phyloP scores from a whole-genome alignment of 2,329 filamentous ascomycete genomes.

The Dactylellina parvicollis region DNA sequence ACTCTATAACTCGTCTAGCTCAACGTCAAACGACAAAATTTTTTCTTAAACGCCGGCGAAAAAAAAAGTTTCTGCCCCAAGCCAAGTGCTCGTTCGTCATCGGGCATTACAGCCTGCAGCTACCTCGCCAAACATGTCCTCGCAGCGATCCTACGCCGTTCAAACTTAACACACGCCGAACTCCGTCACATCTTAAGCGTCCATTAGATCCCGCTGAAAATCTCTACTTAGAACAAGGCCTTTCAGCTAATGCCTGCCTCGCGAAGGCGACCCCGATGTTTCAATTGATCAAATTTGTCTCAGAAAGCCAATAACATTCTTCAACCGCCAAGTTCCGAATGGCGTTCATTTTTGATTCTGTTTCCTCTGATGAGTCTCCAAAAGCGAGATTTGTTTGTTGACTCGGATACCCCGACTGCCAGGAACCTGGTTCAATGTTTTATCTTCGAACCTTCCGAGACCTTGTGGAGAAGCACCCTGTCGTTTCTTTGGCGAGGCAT shows the following conservation, averaged over 20 bases:
- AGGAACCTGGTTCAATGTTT: conserved; percentile 27
- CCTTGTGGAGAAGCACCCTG: conserved; percentile 15
- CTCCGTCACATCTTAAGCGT: conserved; percentile 13
- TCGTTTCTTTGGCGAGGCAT: conserved; percentile 24
- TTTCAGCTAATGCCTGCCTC: conserved; percentile 33
- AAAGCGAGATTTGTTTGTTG: conserved; percentile 14
- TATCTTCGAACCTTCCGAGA: conserved; percentile 32
- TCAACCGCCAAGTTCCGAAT: conserved; percentile 50
- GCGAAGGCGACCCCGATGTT: conserved; percentile 32
- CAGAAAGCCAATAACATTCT: conserved; percentile 1
- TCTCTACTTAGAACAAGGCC: background rate
- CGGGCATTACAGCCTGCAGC: conserved; percentile 31
- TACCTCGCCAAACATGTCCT: conserved; percentile 44
- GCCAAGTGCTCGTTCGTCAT: conserved; percentile 43
- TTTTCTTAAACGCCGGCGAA: conserved; percentile 36
- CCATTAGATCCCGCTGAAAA: conserved; percentile 11
- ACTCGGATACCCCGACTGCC: conserved; percentile 36
- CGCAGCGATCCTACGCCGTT: conserved; percentile 26
- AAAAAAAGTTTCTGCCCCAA: conserved; percentile 18
- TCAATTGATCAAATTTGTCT: conserved; percentile 43
- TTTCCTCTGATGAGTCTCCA: background rate
- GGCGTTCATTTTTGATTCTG: conserved; percentile 22
- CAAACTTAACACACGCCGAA: conserved; percentile 41
- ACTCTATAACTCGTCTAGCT: conserved; percentile 4
- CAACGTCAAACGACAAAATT: conserved; percentile 39